phyloP scores from a whole-genome alignment of 2,329 filamentous ascomycete genomes.

The Sphaerulina populicola region DNA sequence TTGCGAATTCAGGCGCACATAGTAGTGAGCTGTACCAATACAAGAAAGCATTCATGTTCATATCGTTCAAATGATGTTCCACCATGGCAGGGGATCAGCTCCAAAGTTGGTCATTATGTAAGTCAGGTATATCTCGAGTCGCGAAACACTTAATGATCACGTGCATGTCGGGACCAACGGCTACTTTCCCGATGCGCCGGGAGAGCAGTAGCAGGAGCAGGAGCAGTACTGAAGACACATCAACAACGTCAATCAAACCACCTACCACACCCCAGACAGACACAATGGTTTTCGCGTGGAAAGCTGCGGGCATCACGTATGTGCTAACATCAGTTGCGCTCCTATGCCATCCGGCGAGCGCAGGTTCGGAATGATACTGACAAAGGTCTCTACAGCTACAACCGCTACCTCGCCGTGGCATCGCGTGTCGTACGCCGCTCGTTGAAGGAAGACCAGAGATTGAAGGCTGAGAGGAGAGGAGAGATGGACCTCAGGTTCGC shows the following conservation, averaged over 20 bases:
- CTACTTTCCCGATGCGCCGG: too few relatives aligned
- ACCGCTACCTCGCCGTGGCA: slow-evolving; percentile 96
- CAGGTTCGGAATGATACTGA: slow-evolving; percentile 9
- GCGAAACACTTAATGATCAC: not conserved
- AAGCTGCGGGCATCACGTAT: slow-evolving; percentile 93
- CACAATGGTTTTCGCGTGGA: slow-evolving; percentile 97
- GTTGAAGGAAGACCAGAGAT: slow-evolving; percentile 88
- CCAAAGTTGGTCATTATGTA: too few relatives aligned
- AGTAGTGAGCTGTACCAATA: slow-evolving; percentile 32
- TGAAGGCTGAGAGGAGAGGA: slow-evolving; percentile 79
- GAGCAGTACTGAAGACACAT: slow-evolving; percentile 3
- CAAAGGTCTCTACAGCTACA: slow-evolving; percentile 63
- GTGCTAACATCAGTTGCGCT: slow-evolving; percentile 33
- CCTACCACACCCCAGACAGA: slow-evolving; percentile 27
- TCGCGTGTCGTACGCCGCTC: slow-evolving; percentile 91
- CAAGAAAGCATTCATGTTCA: slow-evolving; percentile 14
- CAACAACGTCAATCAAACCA: not conserved
- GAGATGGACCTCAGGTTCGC: slow-evolving; percentile 82
- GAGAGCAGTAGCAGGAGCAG: too few relatives aligned
- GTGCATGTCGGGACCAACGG: too few relatives aligned
- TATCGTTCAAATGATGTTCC: not conserved
- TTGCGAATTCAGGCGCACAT: slow-evolving; percentile 26
- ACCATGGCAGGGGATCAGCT: too few relatives aligned
- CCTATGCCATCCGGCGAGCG: not conserved
- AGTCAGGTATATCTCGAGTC: not conserved